phyloP scores from a whole-genome alignment of 805 yeast genomes.

The Grigorovia yakushimaensis region DNA sequence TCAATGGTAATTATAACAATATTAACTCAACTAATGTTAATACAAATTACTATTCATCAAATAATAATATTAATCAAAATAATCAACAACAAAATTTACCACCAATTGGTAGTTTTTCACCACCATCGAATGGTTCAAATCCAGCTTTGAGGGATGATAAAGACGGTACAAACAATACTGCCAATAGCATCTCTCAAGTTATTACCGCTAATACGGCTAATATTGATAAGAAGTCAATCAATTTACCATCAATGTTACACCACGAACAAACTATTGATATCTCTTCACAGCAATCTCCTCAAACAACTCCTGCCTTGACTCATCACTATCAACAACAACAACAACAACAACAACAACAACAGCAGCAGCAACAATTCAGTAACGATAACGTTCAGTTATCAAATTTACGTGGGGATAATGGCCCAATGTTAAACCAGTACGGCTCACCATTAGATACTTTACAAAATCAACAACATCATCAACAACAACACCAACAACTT shows the following conservation, averaged over 20 bases:
- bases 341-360: slow-evolving; percentile 9
- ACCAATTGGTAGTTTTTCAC: slow-evolving; percentile 31
- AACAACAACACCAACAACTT: slow-evolving; percentile 9
- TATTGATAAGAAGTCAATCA: slow-evolving; percentile 4
- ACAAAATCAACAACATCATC: slow-evolving; percentile 15
- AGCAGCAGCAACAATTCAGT: slow-evolving; percentile 11
- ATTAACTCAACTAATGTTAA: not conserved
- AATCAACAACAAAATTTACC: slow-evolving; percentile 24
- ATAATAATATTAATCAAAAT: too few relatives aligned
- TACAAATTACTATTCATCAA: not conserved
- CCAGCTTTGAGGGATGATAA: slow-evolving; percentile 6
- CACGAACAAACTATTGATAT: slow-evolving; percentile 8
- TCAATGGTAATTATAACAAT: not conserved
- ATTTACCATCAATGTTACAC: slow-evolving; percentile 21
- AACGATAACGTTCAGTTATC: slow-evolving; percentile 29
- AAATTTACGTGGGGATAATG: slow-evolving; percentile 13
- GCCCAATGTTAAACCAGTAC: slow-evolving; percentile 8
- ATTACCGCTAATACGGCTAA: not conserved
- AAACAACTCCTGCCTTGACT: not conserved
- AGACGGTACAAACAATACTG: slow-evolving; percentile 9
- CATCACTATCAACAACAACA: slow-evolving; percentile 3
- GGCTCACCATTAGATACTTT: not conserved
- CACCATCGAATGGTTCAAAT: slow-evolving; percentile 27
- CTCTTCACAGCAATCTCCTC: not conserved
- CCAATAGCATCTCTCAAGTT: not conserved